phyloP scores from a whole-genome alignment of 2,329 filamentous ascomycete species.

The Venturia aucupariae region DNA sequence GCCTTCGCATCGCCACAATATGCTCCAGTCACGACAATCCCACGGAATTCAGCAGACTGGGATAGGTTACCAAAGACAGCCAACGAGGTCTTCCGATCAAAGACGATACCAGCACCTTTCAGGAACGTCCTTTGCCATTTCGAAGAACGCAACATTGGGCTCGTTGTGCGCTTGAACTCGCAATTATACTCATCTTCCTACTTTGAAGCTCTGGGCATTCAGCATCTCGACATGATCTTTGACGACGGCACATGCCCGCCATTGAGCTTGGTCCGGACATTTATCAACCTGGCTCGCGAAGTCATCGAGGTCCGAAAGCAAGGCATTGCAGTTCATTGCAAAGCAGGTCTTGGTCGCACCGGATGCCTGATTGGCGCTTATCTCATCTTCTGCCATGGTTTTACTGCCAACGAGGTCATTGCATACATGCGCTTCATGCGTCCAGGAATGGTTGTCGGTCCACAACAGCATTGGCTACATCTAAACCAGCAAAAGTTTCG shows the following conservation, averaged over 20 bases:
- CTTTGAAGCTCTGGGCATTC: slow-evolving; percentile 89
- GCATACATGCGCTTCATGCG: slow-evolving; percentile 99
- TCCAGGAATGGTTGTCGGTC: slow-evolving; percentile 96
- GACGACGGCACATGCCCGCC: slow-evolving; percentile 95
- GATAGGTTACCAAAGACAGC: slow-evolving; percentile 65
- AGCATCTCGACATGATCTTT: slow-evolving; percentile 98
- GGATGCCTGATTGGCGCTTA: slow-evolving; percentile 96
- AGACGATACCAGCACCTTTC: slow-evolving; percentile 68
- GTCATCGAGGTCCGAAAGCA: slow-evolving; percentile 87
- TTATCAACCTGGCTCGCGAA: slow-evolving; percentile 89
- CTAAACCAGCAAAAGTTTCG: slow-evolving; percentile 93
- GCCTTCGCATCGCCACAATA: slow-evolving; percentile 94
- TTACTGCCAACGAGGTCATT: slow-evolving; percentile 95
- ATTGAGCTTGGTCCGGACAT: slow-evolving; percentile 80
- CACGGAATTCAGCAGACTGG: slow-evolving; percentile 63
- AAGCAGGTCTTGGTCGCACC: slow-evolving; percentile 89
- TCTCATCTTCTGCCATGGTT: slow-evolving; percentile 92
- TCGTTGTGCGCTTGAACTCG: slow-evolving; percentile 92
- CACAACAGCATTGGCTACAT: slow-evolving; percentile 98
- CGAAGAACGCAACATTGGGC: slow-evolving; percentile 73
- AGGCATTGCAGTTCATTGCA: slow-evolving; percentile 96
- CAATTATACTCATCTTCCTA: slow-evolving; percentile 94
- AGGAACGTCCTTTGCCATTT: slow-evolving; percentile 95
- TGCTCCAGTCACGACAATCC: slow-evolving; percentile 62
- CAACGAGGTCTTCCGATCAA: slow-evolving; percentile 60